Evolutionary conservation across 2,329 filamentous ascomycete species (phyloP), one percentile per base, ranked within the genome.

Genomic region (Chrysoporthe puriensis): DNA sequence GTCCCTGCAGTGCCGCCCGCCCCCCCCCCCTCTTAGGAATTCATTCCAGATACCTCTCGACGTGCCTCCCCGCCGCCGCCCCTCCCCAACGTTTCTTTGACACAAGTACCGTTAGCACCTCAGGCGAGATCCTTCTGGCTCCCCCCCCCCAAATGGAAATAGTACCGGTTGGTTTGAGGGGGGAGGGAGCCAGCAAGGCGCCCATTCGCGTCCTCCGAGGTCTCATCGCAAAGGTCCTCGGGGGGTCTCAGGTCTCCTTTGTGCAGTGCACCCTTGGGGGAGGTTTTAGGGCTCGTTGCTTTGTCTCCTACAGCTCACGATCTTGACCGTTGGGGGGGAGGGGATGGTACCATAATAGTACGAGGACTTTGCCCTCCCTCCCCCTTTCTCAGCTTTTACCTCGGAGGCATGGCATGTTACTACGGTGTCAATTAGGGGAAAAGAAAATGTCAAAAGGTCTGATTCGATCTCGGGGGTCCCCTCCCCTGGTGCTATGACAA

Each of bases 401-500:
- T 16, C 32, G 26, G 21, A 32, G 7, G 48, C 48, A 26, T 52
- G 26, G 48, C 7, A 13, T 46, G 8, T 46, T 18, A 57, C 36
- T n/a, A n/a, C 40, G 16, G 32, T 7, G n/a, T n/a, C 32, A 40
- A 57, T 57, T 6, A 26, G 34, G 44, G 52, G 62, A 42, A 36
- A 61, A 48, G 42, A 64, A 43, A 48, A 62, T 50, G 58, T 62
- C 61, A 62, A 62, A 64, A 64, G 59, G 21, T 54, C 54, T 57
- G 26, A 9, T 56, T 52, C 60, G 66, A 46, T 58, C 54, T 60
- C 46, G 61, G 54, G 11, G 32, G n/a, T 50, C 60, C 56, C 56
- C 54, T 34, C 60, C 56, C 46, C 36, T n/a, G 8, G 43, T 60
- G 46, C 42, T 62, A 54, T 48, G 48, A 61, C 43, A 66, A 64